Base-by-base conservation (phyloP, 768 basidiomycete species). In the Cystobasidium tubakii region DNA sequence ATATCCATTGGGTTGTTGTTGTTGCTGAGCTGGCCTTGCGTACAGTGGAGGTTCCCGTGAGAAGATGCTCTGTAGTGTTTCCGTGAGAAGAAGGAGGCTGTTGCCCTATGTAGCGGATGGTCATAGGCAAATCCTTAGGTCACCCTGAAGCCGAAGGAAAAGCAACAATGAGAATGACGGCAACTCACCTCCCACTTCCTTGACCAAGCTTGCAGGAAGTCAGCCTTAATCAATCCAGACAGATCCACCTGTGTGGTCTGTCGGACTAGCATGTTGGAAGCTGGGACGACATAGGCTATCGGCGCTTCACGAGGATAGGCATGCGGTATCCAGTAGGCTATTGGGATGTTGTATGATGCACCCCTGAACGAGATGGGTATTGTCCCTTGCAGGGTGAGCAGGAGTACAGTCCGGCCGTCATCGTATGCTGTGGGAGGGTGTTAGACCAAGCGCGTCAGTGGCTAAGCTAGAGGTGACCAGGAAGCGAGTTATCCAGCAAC, bases 211-310 rank as follows among this genome's bases (percentile, higher is more conserved):
- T 84, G 85, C 60, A 89, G 79, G 80, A 92, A 95, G 46, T 88
- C 86, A 46, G 88, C 83, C 46, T 81, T 83, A 79, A 87, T 91
- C 75, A 85, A 84, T 25, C 90, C 94, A 79, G 89, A 91, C 67
- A 90, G 85, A 78, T 97, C 92, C 78, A 97, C 85, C 79, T 86
- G 84, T 55, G 84, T 85, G 25, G 88, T 86, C 13, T 90, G 85
- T 77, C 88, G 88, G 77, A 99, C 87, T 74, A 93, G 88, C 88
- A 99, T 92, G 79, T 90, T 88, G 66, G 84, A 86, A 1, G 92
- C 96, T 39, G 96, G 95, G 15, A 92, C 89, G 77, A 99, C 93
- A 83, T 92, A 97, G 25, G 85, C 85, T 78, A 98, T 86, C 25
- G 96, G 96, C 0, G 93, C 88, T 15, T 84, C 83, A 53, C 85